A percentile compares a stretch with the other conserved stretches of the same genome.
phyloP scores from a whole-genome alignment of 257 asterid genomes.

The Asclepias syriaca region DNA sequence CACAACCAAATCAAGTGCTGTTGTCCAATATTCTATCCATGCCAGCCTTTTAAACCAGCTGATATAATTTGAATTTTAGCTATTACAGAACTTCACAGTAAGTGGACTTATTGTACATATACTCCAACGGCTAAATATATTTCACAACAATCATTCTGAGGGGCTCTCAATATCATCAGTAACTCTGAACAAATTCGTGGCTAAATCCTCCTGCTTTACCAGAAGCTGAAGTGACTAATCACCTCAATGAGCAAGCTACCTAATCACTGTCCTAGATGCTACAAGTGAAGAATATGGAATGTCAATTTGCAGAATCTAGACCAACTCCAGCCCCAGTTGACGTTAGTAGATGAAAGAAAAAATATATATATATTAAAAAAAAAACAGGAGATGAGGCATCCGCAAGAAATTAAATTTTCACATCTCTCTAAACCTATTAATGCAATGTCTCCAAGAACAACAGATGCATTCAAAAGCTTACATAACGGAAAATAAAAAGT shows the following conservation, averaged over 20 bases:
- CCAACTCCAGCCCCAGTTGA: not conserved
- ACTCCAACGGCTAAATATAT: not conserved
- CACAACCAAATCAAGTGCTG: not conserved
- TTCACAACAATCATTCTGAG: not conserved
- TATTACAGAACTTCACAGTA: not conserved
- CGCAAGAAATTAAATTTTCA: not conserved
- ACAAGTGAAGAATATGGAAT: not conserved
- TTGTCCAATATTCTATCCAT: not conserved
- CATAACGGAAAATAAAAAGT: not conserved
- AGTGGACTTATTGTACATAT: not conserved
- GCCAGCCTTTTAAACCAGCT: not conserved
- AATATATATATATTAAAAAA: not conserved
- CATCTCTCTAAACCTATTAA: not conserved
- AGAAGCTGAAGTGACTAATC: not conserved
- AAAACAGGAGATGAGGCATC: not conserved
- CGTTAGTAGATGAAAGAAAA: not conserved
- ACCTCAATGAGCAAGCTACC: not conserved
- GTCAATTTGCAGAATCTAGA: not conserved
- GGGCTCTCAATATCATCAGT: not conserved
- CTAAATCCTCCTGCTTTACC: not conserved
- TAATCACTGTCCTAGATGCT: not conserved
- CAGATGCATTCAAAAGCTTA: not conserved
- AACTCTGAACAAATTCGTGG: not conserved
- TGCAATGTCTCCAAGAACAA: not conserved
- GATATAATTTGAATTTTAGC: not conserved